Percentiles rank a stretch among this genome's conserved stretches.
Evolutionary conservation across 257 asterid genomes (phyloP).

Genomic region (Pogostemon cablin): DNA sequence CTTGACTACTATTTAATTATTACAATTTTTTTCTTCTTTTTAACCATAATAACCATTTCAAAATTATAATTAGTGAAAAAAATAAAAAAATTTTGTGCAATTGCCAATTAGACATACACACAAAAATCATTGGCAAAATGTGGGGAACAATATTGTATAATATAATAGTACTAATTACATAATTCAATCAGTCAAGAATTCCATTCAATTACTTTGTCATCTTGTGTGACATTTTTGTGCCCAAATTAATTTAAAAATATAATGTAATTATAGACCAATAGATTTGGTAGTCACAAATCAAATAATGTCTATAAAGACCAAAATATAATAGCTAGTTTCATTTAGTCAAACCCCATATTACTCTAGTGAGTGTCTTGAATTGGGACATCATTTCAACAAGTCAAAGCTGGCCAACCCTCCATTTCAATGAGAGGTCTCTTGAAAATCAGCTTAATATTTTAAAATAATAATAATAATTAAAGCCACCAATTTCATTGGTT

Average conservation of each 20-base stretch:
- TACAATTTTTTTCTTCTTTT: too few relatives aligned
- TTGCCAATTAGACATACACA: background rate
- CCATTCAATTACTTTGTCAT: slow-evolving; percentile 8
- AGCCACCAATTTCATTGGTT: slow-evolving; percentile 39
- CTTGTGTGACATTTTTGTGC: slow-evolving; percentile 25
- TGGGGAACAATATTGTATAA: slow-evolving; percentile 11
- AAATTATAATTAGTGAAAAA: background rate
- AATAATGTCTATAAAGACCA: slow-evolving; percentile 39
- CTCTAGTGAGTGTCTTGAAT: slow-evolving; percentile 22
- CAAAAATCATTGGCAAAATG: slow-evolving; percentile 10
- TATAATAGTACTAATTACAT: background rate
- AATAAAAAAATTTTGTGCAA: background rate
- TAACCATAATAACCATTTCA: background rate
- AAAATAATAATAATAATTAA: background rate
- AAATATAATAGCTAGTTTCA: background rate
- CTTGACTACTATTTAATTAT: too few relatives aligned
- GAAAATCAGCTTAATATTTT: slow-evolving; percentile 8
- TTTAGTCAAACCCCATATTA: slow-evolving; percentile 45
- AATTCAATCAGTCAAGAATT: slow-evolving; percentile 16
- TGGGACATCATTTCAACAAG: slow-evolving; percentile 46
- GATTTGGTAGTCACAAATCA: slow-evolving; percentile 37
- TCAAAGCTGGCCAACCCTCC: slow-evolving; percentile 59
- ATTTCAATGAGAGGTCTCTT: slow-evolving; percentile 39
- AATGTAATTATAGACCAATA: slow-evolving; percentile 33
- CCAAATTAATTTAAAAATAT: slow-evolving; percentile 5